Base-by-base conservation (phyloP, 2,329 filamentous ascomycete species). In the Ophiostoma tasmaniense region DNA sequence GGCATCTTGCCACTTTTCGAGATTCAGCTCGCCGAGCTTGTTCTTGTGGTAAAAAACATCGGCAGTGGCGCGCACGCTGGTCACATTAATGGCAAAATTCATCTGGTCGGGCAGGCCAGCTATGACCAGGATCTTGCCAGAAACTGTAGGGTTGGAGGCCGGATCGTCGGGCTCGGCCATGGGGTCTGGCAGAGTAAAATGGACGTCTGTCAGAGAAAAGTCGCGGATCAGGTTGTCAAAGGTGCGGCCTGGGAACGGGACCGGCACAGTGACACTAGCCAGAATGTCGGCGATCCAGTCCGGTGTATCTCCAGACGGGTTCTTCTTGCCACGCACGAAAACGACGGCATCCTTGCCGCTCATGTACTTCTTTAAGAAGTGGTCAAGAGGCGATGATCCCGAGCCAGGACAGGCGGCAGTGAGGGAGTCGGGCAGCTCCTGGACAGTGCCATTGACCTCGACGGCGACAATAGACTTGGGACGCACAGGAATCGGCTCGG, bases 171-270 rank as follows among this genome's bases (percentile, higher is more conserved):
- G 91, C 22, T 93, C 88, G 2, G 92, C 91, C 74, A 89, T 86
- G 0, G 91, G 90, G 74, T 93, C 87, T 0, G 95, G 95, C 64
- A 99, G 81, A 66, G 86, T 87, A 77, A 99, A 97, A 74, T 96
- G 88, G 55, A 96, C 92, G 75, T 97, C 86, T 1, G 88, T 87
- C 73, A 98, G 81, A 28, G 92, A 90, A 76, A 98, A 97, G 73
- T 95, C 94, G 73, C 89, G 90, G 76, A 99, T 90, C 20, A 97
- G 80, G 72, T 90, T 88, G 73, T 93, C 92, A 74, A 97, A 89
- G 0, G 89, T 89, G 70, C 89, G 87, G 5, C 92, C 92, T 0
- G 92, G 91, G 71, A 98, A 90, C 6, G 92, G 90, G 7, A 98
- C 81, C 2, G 93, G 93, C 0, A 98, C 83, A 0, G 89, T 93